Base-by-base conservation (phyloP, 2,329 filamentous ascomycete species). In the Hypoxylon sp. region DNA sequence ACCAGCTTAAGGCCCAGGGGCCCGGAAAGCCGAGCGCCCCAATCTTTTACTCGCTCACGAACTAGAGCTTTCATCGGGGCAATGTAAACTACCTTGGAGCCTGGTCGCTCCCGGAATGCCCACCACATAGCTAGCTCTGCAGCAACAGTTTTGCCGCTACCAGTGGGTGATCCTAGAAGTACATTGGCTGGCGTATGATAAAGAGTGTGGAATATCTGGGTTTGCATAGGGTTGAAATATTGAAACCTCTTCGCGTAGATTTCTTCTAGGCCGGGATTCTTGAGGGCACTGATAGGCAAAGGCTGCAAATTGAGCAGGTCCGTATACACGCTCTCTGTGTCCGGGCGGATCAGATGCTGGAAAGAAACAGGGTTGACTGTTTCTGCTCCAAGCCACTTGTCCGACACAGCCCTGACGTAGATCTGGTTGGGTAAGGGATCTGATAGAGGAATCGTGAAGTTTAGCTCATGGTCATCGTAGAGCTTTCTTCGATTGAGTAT, bases 141-240 rank as follows among this genome's bases (percentile, higher is more conserved):
- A 17, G 97, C 96, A 44, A 99, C 92, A 0, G 97, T 99, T 84
- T 99, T 99, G 65, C 96, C 96, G 85, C 94, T 97, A 64, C 96
- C 96, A 0, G 97, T 99, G 0, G 96, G 97, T 2, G 96, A 98
- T 6, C 97, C 96, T 7, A 99, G 87, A 2, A 99, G 87, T 3
- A 99, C 94, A 76, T 99, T 99, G 50, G 93, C 91, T 6, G 92
- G 81, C 0, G 96, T 98, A 78, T 98, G 92, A 73, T 99, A 99
- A 35, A 99, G 87, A 13, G 93, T 95, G 76, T 99, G 96, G 81
- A 99, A 99, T 56, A 99, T 93, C 76, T 99, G 96, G 0, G 96
- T 98, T 80, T 99, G 96, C 97, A 99, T 98, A 0, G 96, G 96
- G 77, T 99, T 99, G 86, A 99, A 99, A 80, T 91, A 99, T 71